Evolutionary conservation across 768 basidiomycete genomes (phyloP), one percentile per base, ranked within the genome.

Genomic region (Suillus lakei): DNA sequence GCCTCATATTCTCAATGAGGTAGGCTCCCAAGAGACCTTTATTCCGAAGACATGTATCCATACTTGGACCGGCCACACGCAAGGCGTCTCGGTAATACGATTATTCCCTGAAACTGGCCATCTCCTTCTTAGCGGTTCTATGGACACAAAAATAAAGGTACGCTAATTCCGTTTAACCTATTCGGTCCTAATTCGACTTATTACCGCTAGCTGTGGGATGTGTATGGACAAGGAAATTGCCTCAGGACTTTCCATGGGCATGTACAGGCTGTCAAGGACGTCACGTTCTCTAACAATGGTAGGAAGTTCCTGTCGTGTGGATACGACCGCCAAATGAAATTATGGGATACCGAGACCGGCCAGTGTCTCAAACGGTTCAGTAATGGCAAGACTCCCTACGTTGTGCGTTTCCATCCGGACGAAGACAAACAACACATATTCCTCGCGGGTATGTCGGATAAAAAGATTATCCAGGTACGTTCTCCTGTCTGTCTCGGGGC

Each of bases 321-420:
- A 60, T 99, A 98, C 72, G 98, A 99, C 77, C 91, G 96, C 60
- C 92, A 95, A 75, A 96, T 99, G 90, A 99, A 99, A 79, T 84
- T 98, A 15, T 99, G 98, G 98, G 97, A 99, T 72, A 98, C 98
- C 23, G 98, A 99, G 80, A 99, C 98, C 0, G 97, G 96, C 1
- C 94, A 98, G 80, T 99, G 98, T 80, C 79, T 98, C 66, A 93
- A 98, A 76, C 91, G 96, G 8, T 99, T 99, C 80, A 91, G 92
- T 69, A 99, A 98, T 72, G 98, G 97, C 68, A 98, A 98, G 83
- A 96, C 96, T 23, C 96, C 98, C 13, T 96, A 98, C 75, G 95
- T 97, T 60, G 84, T 99, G 62, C 88, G 90, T 62, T 99, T 98
- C 83, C 93, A 99, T 76, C 98, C 98, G 7, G 97, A 98, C 74